These are phyloP conservation scores for Zygotorulaspora sp. DNA, from an alignment of 805 yeast species.

Conservation along the genomic window DNA sequence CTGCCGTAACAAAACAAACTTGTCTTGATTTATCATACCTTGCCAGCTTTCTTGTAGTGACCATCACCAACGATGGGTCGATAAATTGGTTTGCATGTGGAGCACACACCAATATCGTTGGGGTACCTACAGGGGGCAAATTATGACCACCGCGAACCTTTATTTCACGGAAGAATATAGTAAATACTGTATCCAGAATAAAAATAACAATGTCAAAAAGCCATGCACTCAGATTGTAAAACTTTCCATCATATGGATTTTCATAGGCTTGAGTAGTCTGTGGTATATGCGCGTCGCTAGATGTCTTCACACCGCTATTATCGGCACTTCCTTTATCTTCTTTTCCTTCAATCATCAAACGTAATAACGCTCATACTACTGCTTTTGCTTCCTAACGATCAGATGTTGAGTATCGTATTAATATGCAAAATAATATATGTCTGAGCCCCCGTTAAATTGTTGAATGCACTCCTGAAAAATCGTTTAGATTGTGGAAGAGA, in stretches of 20 bases:
- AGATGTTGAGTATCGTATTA: no score
- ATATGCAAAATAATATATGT: no score
- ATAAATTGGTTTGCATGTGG: slow-evolving; percentile 90
- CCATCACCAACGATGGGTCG: slow-evolving; percentile 72
- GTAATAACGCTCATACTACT: no score
- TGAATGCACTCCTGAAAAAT: no score
- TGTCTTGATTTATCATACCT: slow-evolving; percentile 51
- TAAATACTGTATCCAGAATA: slow-evolving; percentile 29
- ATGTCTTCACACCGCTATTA: no score
- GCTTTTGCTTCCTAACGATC: no score
- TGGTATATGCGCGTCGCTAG: slow-evolving; percentile 27
- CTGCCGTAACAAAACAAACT: slow-evolving; percentile 79
- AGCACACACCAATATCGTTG: slow-evolving; percentile 74
- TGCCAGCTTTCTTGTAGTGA: slow-evolving; percentile 51
- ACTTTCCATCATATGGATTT: slow-evolving; percentile 28
- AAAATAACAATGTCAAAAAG: slow-evolving; percentile 31
- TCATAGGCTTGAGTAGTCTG: slow-evolving; percentile 13
- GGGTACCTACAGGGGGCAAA: slow-evolving; percentile 34
- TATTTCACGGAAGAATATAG: slow-evolving; percentile 65
- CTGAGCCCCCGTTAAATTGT: no score
- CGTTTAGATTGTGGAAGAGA: no score
- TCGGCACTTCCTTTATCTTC: no score
- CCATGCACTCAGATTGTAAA: slow-evolving; percentile 26
- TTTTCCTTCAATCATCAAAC: neutral
- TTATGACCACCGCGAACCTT: slow-evolving; percentile 57